phyloP scores from a whole-genome alignment of 495 filamentous ascomycete species.

The Penicillium canescens region DNA sequence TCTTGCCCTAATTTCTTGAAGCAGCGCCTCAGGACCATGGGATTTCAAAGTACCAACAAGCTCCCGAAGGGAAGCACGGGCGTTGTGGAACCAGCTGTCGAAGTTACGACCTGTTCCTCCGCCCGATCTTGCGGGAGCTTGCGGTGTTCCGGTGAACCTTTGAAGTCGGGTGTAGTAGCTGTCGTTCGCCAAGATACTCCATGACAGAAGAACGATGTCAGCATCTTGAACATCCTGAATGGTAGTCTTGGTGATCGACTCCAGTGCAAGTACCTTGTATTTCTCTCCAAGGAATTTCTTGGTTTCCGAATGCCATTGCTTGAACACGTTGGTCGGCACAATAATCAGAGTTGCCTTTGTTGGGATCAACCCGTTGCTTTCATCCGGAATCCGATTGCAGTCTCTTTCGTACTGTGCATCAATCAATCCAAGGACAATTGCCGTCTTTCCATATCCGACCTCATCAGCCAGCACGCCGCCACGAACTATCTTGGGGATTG shows the following conservation, averaged over 20 bases:
- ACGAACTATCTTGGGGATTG: conserved; percentile 37
- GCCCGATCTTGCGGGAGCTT: conserved; percentile 31
- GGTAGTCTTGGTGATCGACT: conserved; percentile 28
- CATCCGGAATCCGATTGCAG: neutral
- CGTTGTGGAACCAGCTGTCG: conserved; percentile 54
- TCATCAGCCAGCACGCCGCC: conserved; percentile 78
- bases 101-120: conserved; percentile 42
- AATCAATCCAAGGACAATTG: conserved; percentile 67
- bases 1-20: conserved; percentile 26
- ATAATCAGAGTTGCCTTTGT: conserved; percentile 70
- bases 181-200: conserved; percentile 41
- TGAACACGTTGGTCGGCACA: conserved; percentile 59
- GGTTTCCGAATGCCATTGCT: conserved; percentile 69
- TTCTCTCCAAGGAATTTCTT: conserved; percentile 52
- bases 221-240: conserved; percentile 47
- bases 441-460: conserved; percentile 83
- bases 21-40: conserved; percentile 25
- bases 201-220: conserved; percentile 58
- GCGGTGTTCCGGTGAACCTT: conserved; percentile 50
- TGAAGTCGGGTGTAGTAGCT: conserved; percentile 52
- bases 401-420: conserved; percentile 40
- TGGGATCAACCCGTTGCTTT: conserved; percentile 39
- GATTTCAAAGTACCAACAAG: conserved; percentile 39
- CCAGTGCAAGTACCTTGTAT: conserved; percentile 46
- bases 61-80: conserved; percentile 36